phyloP scores from a whole-genome alignment of 228 moss, liverwort and hornwort species.

The Sphagnum fallax region DNA sequence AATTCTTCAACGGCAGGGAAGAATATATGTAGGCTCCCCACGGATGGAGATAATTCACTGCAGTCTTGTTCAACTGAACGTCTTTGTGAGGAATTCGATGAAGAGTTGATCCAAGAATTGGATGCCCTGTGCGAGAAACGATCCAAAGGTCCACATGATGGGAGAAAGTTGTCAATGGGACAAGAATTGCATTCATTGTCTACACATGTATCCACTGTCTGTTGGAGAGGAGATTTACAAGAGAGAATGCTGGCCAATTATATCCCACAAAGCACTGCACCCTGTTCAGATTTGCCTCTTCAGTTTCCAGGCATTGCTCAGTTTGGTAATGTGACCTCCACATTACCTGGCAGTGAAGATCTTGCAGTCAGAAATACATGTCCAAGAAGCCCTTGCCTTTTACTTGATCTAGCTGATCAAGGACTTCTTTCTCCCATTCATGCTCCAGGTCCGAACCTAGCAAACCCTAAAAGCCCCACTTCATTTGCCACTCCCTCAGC shows the following conservation, averaged over 20 bases:
- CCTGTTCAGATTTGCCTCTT: background rate
- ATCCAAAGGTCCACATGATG: constrained; percentile 6
- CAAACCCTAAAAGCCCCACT: background rate
- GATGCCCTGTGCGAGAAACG: constrained; percentile 53
- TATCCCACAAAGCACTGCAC: background rate
- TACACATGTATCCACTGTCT: background rate
- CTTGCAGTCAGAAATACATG: constrained; percentile 8
- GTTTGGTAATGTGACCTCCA: constrained; percentile 17
- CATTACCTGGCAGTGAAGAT: constrained; percentile 4
- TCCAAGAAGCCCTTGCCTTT: constrained; percentile 7
- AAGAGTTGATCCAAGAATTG: constrained; percentile 48
- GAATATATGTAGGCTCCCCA: background rate
- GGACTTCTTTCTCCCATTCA: constrained; percentile 11
- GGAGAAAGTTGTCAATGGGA: constrained; percentile 4
- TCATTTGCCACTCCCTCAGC: background rate
- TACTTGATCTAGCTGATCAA: constrained; percentile 13
- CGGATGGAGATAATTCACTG: background rate
- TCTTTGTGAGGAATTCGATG: constrained; percentile 70
- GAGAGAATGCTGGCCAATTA: background rate
- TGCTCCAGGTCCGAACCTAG: constrained; percentile 22
- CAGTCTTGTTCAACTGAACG: constrained; percentile 19
- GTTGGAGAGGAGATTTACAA: background rate
- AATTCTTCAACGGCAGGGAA: background rate
- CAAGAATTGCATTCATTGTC: background rate
- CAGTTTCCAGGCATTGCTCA: constrained; percentile 12